Evolutionary conservation across 1,139 yeast species (phyloP).

Genomic region (Starmera stellimalicola): DNA sequence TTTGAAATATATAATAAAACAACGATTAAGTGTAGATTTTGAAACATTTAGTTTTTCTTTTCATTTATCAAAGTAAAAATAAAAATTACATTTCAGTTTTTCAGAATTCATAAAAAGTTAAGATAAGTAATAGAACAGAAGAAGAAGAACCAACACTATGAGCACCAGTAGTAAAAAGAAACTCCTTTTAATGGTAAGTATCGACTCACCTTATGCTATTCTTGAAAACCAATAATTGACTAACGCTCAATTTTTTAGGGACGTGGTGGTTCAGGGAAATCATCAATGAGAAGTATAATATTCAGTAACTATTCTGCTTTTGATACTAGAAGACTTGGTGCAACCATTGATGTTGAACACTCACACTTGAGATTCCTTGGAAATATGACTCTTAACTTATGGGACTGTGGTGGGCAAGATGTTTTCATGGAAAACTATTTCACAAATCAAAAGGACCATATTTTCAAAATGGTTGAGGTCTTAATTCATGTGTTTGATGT

Average conservation of each 20-base stretch:
- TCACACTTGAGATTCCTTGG: slow-evolving; percentile 89
- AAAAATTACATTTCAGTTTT: no score
- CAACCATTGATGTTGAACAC: slow-evolving; percentile 96
- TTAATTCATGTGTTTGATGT: slow-evolving; percentile 94
- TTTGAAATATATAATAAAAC: no score
- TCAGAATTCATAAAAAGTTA: no score
- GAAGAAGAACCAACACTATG: slow-evolving; percentile 6
- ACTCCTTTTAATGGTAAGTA: slow-evolving; percentile 39
- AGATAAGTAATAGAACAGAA: no score
- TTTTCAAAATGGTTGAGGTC: slow-evolving; percentile 95
- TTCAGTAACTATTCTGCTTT: slow-evolving; percentile 94
- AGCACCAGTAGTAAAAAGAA: slow-evolving; percentile 29
- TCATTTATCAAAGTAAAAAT: no score
- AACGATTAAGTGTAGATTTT: no score
- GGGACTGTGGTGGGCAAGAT: slow-evolving; percentile 99
- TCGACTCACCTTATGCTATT: not conserved
- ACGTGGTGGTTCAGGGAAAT: slow-evolving; percentile 94
- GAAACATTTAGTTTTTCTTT: no score
- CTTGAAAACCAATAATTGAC: slow-evolving; percentile 1
- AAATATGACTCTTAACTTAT: slow-evolving; percentile 86
- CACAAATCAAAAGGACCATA: slow-evolving; percentile 79
- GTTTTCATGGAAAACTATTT: slow-evolving; percentile 93
- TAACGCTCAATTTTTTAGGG: slow-evolving; percentile 53
- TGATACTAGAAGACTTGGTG: slow-evolving; percentile 91
- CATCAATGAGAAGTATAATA: slow-evolving; percentile 94